Conservation (phyloP, 2,329 filamentous ascomycete species). For the Fusarium guadeloupense region DNA sequence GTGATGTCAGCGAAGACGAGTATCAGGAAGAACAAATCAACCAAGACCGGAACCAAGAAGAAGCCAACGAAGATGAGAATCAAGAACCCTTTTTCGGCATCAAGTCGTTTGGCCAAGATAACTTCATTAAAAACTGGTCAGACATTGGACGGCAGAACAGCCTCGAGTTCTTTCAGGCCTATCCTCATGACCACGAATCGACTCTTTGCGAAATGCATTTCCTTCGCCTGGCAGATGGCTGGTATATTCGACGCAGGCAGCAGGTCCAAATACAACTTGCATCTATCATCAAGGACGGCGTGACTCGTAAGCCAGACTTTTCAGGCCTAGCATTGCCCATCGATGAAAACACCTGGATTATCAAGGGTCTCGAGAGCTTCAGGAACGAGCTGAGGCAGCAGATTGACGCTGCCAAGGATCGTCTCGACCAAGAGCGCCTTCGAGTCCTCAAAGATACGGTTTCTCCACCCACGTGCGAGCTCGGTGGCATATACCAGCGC, state of each 20-base stretch:
- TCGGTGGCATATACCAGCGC: neutral
- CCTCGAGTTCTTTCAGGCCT: constrained; percentile 31
- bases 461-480: neutral
- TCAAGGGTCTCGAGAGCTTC: constrained; percentile 8
- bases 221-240: constrained; percentile 16
- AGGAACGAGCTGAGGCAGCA: neutral
- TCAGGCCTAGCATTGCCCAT: constrained; percentile 16
- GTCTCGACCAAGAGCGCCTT: neutral
- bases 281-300: neutral
- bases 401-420: neutral
- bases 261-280: constrained; percentile 1
- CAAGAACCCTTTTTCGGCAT: neutral
- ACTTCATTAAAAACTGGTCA: neutral
- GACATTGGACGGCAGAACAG: neutral
- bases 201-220: constrained; percentile 30
- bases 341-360: constrained; percentile 3
- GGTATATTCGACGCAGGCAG: constrained; percentile 16
- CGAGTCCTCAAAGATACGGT: neutral
- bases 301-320: constrained; percentile 5
- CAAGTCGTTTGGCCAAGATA: constrained; percentile 19
- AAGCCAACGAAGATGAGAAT: neutral
- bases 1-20: neutral
- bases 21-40: neutral
- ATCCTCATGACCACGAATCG: constrained; percentile 28
- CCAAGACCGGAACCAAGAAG: no score